Percentiles rank a stretch among this genome's conserved stretches.
Evolutionary conservation across 2,329 filamentous ascomycete species (phyloP).

Genomic region (Cucurbitaria berberidis): DNA sequence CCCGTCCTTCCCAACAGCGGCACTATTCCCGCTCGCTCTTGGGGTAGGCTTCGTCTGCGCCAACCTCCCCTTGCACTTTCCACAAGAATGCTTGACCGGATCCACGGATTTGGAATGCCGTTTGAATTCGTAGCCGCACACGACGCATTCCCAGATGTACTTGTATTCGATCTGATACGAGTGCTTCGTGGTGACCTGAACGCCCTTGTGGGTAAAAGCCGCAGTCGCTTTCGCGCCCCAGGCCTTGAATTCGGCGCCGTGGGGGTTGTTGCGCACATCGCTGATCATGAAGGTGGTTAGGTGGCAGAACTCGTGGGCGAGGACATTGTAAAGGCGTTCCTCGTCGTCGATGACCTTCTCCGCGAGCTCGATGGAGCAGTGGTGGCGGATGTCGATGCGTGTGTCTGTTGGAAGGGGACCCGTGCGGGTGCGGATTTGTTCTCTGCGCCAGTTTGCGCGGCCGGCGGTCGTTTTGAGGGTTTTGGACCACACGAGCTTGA

Average conservation of each 20-base stretch:
- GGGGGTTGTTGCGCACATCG: slow-evolving; percentile 75
- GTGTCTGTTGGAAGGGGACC: slow-evolving; percentile 31
- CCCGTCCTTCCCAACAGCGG: slow-evolving; percentile 20
- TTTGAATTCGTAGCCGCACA: slow-evolving; percentile 75
- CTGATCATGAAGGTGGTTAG: slow-evolving; percentile 89
- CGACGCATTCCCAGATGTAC: slow-evolving; percentile 81
- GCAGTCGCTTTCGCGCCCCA: slow-evolving; percentile 65
- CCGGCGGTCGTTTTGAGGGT: slow-evolving; percentile 82
- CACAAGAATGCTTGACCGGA: slow-evolving; percentile 72
- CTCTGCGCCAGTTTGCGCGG: slow-evolving; percentile 58
- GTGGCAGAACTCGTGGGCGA: slow-evolving; percentile 98
- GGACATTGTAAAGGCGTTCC: slow-evolving; percentile 79
- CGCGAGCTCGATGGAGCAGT: slow-evolving; percentile 84
- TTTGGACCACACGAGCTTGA: slow-evolving; percentile 75
- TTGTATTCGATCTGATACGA: slow-evolving; percentile 90
- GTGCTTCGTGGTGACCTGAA: slow-evolving; percentile 89
- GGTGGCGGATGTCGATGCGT: slow-evolving; percentile 56
- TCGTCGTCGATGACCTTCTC: slow-evolving; percentile 82
- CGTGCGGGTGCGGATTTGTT: slow-evolving; percentile 48
- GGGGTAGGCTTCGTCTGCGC: slow-evolving; percentile 82
- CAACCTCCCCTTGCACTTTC: slow-evolving; percentile 71
- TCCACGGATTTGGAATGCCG: slow-evolving; percentile 88
- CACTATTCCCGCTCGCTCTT: slow-evolving; percentile 49
- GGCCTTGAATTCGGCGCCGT: slow-evolving; percentile 81
- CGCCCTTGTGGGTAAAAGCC: slow-evolving; percentile 65